phyloP scores from a whole-genome alignment of 495 filamentous ascomycete species.

The Penicillium egyptiacum region DNA sequence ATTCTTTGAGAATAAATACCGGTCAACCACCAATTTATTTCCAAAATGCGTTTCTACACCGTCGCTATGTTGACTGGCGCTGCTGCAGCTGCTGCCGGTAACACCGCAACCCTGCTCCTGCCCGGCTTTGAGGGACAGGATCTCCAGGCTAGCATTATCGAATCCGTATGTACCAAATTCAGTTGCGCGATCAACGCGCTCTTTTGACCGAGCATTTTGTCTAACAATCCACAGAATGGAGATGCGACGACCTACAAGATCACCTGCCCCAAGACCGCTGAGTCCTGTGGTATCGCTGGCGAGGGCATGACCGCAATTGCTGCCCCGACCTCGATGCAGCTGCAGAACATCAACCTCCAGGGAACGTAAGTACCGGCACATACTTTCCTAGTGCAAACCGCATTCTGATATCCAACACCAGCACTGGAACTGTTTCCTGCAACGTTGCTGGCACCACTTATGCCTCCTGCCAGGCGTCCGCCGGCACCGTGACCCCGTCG shows the following conservation, averaged over 20 bases:
- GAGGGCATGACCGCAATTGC: constrained; percentile 30
- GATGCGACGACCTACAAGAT: constrained; percentile 33
- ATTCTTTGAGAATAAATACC: constrained; percentile 16
- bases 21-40: constrained; percentile 7
- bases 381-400: neutral
- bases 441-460: constrained; percentile 33
- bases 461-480: constrained; percentile 28
- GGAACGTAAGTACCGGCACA: constrained; percentile 21
- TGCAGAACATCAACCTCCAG: constrained; percentile 19
- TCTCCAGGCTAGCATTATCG: constrained; percentile 29
- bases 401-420: constrained; percentile 15
- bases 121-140: constrained; percentile 30
- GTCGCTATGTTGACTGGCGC: constrained; percentile 31
- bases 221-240: constrained; percentile 16
- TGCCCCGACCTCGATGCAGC: constrained; percentile 23
- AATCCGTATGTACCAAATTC: constrained; percentile 21
- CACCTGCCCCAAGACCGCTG: constrained; percentile 25
- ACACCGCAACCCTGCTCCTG: constrained; percentile 33
- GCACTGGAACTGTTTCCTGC: constrained; percentile 33
- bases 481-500: constrained; percentile 28
- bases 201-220: neutral
- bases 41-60: constrained; percentile 33
- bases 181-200: neutral
- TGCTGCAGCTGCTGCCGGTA: constrained; percentile 31
- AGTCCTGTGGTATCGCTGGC: constrained; percentile 26